Conservation (phyloP, 129 eudicot species). For the Rutidosis leptorrhynchoides region DNA sequence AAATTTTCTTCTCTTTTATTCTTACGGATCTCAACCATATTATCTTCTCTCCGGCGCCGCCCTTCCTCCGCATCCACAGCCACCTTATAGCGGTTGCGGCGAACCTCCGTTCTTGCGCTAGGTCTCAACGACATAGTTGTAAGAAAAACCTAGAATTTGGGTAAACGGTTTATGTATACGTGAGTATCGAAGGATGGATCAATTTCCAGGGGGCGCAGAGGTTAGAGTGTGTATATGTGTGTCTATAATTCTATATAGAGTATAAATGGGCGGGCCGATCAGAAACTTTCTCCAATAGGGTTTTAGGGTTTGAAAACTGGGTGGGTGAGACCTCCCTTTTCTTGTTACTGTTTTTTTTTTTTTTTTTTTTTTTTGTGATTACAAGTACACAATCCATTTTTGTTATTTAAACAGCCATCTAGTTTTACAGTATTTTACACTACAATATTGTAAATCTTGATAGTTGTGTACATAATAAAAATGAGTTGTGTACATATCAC, state of each 20-base stretch:
- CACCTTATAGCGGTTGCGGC: slow-evolving; percentile 78
- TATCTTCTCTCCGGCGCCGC: slow-evolving; percentile 76
- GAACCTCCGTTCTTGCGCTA: slow-evolving; percentile 58
- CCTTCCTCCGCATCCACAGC: slow-evolving; percentile 95
- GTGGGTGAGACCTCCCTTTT: too few relatives aligned
- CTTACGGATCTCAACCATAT: slow-evolving; percentile 95
- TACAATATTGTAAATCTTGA: too few relatives aligned
- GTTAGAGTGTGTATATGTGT: not conserved
- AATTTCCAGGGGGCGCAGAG: not conserved
- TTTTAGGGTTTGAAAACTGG: slow-evolving; percentile 34
- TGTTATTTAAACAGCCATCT: too few relatives aligned
- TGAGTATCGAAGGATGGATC: not conserved
- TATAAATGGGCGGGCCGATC: slow-evolving; percentile 25
- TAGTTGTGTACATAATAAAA: too few relatives aligned
- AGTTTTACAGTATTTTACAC: too few relatives aligned
- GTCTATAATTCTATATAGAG: slow-evolving; percentile 24
- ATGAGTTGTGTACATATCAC: too few relatives aligned
- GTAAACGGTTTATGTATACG: not conserved
- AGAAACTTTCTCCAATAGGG: slow-evolving; percentile 23
- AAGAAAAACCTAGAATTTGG: slow-evolving; percentile 25
- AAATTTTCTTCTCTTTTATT: slow-evolving; percentile 67
- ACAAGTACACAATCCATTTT: too few relatives aligned
- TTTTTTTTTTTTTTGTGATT: too few relatives aligned
- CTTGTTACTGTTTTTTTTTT: not conserved
- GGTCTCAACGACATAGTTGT: slow-evolving; percentile 73